Conservation (phyloP, 2,329 filamentous ascomycete genomes). For the Talaromyces sp. region DNA sequence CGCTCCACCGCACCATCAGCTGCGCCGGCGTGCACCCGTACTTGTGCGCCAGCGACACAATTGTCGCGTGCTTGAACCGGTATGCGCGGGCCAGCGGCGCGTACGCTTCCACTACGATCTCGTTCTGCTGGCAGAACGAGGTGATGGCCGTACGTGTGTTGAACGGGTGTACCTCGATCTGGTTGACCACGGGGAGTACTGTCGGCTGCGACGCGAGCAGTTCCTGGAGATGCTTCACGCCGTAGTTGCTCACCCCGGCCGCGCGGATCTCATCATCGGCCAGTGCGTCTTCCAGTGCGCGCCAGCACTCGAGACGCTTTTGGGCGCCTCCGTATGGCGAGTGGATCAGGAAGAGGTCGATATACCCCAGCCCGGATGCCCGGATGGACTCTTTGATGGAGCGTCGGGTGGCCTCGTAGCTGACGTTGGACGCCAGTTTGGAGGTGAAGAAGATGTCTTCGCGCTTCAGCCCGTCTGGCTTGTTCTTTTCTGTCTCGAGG, state of each 20-base stretch:
- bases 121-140: conserved; percentile 59
- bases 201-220: conserved; percentile 59
- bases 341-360: conserved; percentile 76
- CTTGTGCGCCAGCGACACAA: conserved; percentile 59
- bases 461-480: conserved; percentile 51
- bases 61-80: conserved; percentile 62
- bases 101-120: conserved; percentile 72
- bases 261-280: conserved; percentile 64
- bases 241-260: conserved; percentile 75
- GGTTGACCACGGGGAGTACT: conserved; percentile 66
- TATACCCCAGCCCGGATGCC: conserved; percentile 64
- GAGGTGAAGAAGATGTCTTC: conserved; percentile 75
- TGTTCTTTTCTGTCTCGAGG: conserved; percentile 41
- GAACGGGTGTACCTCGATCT: conserved; percentile 79
- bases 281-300: conserved; percentile 70
- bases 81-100: conserved; percentile 68
- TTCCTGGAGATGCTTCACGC: conserved; percentile 68
- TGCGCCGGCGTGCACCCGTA: conserved; percentile 69
- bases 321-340: conserved; percentile 69
- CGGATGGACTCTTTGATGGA: conserved; percentile 63
- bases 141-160: conserved; percentile 67
- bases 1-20: conserved; percentile 70
- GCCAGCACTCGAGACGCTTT: conserved; percentile 67
- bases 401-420: conserved; percentile 62
- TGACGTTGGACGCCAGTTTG: conserved; percentile 64